Evolutionary conservation across 768 basidiomycete species (phyloP).

Genomic region (Lentinula boryana): DNA sequence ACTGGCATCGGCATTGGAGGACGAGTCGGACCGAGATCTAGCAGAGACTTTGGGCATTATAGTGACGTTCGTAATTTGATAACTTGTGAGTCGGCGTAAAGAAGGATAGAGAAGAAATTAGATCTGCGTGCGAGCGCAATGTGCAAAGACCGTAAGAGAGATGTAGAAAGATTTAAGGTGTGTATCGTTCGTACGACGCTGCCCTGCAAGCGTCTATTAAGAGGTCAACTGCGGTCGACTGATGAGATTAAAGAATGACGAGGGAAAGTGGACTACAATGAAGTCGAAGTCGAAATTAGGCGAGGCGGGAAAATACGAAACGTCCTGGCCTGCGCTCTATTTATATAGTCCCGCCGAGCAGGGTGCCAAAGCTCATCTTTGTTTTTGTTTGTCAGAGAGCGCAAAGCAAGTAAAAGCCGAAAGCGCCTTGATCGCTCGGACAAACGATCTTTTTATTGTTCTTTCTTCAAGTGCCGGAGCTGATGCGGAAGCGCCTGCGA

Average conservation of each 20-base stretch:
- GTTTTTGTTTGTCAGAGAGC: neutral
- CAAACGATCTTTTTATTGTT: neutral
- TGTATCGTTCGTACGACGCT: constrained; percentile 11
- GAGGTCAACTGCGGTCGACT: neutral
- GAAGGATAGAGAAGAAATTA: neutral
- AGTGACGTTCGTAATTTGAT: neutral
- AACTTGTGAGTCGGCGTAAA: neutral
- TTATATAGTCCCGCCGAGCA: neutral
- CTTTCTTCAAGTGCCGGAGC: neutral
- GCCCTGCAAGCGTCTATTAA: constrained; percentile 21
- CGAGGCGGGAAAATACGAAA: neutral
- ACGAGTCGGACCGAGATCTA: neutral
- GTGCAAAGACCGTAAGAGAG: constrained; percentile 1
- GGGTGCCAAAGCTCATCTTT: neutral
- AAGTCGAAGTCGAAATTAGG: neutral
- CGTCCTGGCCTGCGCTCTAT: neutral
- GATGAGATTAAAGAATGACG: neutral
- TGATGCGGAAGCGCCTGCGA: neutral
- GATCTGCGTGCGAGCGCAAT: neutral
- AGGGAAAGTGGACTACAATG: neutral
- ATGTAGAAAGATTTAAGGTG: neutral
- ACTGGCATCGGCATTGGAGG: neutral
- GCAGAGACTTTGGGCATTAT: neutral
- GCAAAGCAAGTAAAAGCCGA: neutral
- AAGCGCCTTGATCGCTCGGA: neutral